These are phyloP conservation scores for Vinca major DNA, from an alignment of 305 asterid species.

Conservation along the genomic window DNA sequence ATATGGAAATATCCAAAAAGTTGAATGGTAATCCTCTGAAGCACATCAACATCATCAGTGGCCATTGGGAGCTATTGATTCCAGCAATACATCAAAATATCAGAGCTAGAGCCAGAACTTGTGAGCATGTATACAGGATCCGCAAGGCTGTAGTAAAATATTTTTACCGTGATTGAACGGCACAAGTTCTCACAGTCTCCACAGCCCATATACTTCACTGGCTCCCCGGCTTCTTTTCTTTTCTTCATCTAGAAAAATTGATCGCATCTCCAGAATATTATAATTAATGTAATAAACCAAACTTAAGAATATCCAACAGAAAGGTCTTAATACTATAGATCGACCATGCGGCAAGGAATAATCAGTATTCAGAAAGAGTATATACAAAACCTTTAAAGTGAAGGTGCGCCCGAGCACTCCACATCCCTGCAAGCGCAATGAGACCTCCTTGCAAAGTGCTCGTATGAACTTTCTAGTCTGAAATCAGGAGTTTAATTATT, in stretches of 20 bases:
- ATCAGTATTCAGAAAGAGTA: neutral
- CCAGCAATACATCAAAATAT: conserved; percentile 14
- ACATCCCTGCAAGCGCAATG: conserved; percentile 79
- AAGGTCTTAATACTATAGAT: neutral
- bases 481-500: conserved; percentile 19
- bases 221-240: conserved; percentile 85
- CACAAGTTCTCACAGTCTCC: conserved; percentile 92
- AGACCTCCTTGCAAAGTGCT: conserved; percentile 81
- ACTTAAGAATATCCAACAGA: conserved; percentile 4
- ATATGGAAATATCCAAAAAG: conserved; percentile 68
- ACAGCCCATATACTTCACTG: conserved; percentile 82
- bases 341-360: neutral
- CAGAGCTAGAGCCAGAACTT: neutral
- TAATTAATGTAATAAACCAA: neutral
- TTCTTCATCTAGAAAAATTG: conserved; percentile 58
- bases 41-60: conserved; percentile 68
- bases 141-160: conserved; percentile 13
- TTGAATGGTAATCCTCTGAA: conserved; percentile 72
- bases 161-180: conserved; percentile 71
- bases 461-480: conserved; percentile 57
- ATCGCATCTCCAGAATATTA: neutral
- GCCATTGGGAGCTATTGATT: conserved; percentile 68
- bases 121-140: conserved; percentile 3
- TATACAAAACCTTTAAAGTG: conserved; percentile 66
- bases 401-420: conserved; percentile 75